Conservation (phyloP, 345 rosid genomes). For the Eutrema yunnanense region DNA sequence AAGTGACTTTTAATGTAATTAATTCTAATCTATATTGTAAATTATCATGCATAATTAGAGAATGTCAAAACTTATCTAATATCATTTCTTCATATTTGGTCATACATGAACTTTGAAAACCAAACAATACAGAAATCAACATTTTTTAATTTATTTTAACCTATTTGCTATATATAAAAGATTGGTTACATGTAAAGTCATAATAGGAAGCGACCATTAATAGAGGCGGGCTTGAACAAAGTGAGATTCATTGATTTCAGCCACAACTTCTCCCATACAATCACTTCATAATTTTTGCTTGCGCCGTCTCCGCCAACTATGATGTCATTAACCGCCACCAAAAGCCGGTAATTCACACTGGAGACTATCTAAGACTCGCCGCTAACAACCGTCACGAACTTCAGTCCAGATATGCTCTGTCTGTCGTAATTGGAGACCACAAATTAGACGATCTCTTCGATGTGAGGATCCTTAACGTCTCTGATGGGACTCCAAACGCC, state of each 20-base stretch:
- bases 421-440: constrained; percentile 37
- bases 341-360: constrained; percentile 41
- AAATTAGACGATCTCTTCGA: constrained; percentile 39
- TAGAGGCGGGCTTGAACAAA: constrained; percentile 25
- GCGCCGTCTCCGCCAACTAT: not conserved
- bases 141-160: not conserved
- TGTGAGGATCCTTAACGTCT: constrained; percentile 20
- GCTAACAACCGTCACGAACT: constrained; percentile 19
- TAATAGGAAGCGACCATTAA: not conserved
- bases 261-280: constrained; percentile 44
- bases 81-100: not conserved
- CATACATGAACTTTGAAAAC: not conserved
- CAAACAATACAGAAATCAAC: not conserved
- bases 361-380: constrained; percentile 38
- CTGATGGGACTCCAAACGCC: not conserved
- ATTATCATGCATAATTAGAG: too few species aligned
- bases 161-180: not conserved
- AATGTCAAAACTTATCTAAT: not conserved
- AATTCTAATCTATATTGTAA: too few species aligned
- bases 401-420: constrained; percentile 1
- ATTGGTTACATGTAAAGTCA: not conserved
- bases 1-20: too few species aligned
- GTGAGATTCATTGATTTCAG: constrained; percentile 26
- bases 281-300: constrained; percentile 24
- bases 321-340: constrained; percentile 8